Percentiles rank a stretch among this genome's conserved stretches.
These are phyloP conservation scores for Acarospora socialis DNA, from an alignment of 2,329 filamentous ascomycete species.

Conservation along the genomic window DNA sequence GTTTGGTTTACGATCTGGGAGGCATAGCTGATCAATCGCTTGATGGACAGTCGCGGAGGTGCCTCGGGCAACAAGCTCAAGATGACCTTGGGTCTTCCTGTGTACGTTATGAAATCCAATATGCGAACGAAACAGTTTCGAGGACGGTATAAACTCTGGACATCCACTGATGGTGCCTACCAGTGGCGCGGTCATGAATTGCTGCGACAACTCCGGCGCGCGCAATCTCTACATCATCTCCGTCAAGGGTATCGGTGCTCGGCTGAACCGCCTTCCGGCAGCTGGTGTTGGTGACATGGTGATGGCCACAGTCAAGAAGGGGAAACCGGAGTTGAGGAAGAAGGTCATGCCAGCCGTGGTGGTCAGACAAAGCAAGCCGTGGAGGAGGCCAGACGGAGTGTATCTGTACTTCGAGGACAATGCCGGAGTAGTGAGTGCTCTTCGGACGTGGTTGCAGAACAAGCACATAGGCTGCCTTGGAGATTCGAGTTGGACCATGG, in stretches of 20 bases:
- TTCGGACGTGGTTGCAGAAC: conserved; percentile 3
- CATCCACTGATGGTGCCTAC: conserved; percentile 3
- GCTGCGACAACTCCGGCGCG: conserved; percentile 97
- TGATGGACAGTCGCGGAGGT: conserved; percentile 50
- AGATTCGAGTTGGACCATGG: not conserved
- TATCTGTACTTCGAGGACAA: conserved; percentile 99
- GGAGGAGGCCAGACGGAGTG: conserved; percentile 95
- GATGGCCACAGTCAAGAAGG: conserved; percentile 99
- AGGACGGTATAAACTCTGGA: no score
- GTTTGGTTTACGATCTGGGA: not conserved
- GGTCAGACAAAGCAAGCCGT: conserved; percentile 97
- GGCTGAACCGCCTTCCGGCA: conserved; percentile 92
- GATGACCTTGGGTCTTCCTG: conserved; percentile 99
- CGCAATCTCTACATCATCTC: conserved; percentile 99
- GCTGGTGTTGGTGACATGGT: conserved; percentile 99
- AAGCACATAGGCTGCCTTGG: no score
- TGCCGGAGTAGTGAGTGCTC: conserved; percentile 77
- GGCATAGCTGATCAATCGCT: not conserved
- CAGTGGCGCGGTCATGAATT: conserved; percentile 99
- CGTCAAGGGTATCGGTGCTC: conserved; percentile 96
- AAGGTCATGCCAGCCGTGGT: conserved; percentile 99
- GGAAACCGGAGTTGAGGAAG: conserved; percentile 99
- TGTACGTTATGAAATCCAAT: conserved; percentile 78
- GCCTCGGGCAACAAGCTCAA: conserved; percentile 99
- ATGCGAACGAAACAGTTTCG: no score